Conservation (phyloP, 306 rosid species). For the Medicago ruthenica region DNA sequence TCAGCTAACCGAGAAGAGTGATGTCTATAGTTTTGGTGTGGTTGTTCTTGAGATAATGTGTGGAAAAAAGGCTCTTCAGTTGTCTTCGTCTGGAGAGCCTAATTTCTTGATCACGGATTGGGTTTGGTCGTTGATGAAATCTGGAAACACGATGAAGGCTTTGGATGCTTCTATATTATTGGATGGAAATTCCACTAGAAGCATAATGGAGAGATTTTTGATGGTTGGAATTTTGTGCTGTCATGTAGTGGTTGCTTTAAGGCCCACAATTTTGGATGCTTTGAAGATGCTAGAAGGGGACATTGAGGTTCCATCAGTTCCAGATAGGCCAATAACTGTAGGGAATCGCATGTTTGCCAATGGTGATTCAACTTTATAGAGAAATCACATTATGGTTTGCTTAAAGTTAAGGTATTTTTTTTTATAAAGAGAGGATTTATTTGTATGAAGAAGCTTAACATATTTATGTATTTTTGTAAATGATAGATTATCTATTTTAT, state of each 20-base stretch:
- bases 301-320: constrained; percentile 80
- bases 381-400: not conserved
- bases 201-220: constrained; percentile 80
- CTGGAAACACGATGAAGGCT: constrained; percentile 65
- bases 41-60: constrained; percentile 93
- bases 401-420: not conserved
- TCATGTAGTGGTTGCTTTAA: constrained; percentile 73
- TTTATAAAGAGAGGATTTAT: not conserved
- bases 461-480: not conserved
- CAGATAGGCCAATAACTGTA: constrained; percentile 74
- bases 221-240: constrained; percentile 83
- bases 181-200: constrained; percentile 64
- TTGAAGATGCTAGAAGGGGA: constrained; percentile 98
- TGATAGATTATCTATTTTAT: not conserved
- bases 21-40: constrained; percentile 92
- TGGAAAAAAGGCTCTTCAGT: constrained; percentile 87
- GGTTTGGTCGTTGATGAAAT: constrained; percentile 87
- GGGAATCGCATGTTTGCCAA: constrained; percentile 57
- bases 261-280: constrained; percentile 84
- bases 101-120: constrained; percentile 88
- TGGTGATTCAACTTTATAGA: constrained; percentile 1
- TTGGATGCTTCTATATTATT: constrained; percentile 59
- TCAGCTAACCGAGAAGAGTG: constrained; percentile 91
- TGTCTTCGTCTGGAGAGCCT: constrained; percentile 68
- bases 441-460: not conserved